These are phyloP conservation scores for Suillus sp. DNA, from an alignment of 768 basidiomycete genomes.

Conservation along the genomic window DNA sequence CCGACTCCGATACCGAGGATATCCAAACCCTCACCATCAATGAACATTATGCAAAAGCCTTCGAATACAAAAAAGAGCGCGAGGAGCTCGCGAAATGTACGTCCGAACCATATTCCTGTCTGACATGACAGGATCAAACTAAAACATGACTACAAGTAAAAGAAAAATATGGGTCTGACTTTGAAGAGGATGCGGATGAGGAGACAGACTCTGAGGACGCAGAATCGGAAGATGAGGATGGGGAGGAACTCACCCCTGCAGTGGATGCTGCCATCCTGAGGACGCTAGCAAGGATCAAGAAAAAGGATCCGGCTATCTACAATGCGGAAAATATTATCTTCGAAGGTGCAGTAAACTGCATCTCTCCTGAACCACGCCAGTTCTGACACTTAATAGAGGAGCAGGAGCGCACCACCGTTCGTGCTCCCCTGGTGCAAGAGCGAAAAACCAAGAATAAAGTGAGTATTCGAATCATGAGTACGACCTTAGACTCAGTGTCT, in stretches of 20 bases:
- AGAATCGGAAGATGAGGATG: constrained; percentile 91
- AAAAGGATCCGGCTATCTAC: constrained; percentile 86
- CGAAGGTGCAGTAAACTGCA: constrained; percentile 56
- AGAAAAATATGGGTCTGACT: constrained; percentile 84
- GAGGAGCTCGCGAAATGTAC: constrained; percentile 80
- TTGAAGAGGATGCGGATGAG: constrained; percentile 49
- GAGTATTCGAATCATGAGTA: constrained; percentile 11
- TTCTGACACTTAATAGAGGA: constrained; percentile 56
- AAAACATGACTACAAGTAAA: constrained; percentile 53
- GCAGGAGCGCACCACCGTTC: constrained; percentile 43
- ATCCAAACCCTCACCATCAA: constrained; percentile 64
- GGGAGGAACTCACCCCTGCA: constrained; percentile 90
- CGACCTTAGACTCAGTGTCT: constrained; percentile 9
- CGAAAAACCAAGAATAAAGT: constrained; percentile 55
- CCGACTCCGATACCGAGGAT: constrained; percentile 48
- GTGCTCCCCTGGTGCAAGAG: constrained; percentile 23
- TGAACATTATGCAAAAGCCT: constrained; percentile 79
- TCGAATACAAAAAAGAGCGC: constrained; percentile 78
- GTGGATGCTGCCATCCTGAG: constrained; percentile 93
- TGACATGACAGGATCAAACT: neutral
- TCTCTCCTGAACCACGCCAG: constrained; percentile 2
- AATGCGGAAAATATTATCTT: constrained; percentile 69
- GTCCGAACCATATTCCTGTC: constrained; percentile 27
- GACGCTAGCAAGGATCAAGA: constrained; percentile 82
- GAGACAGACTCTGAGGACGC: constrained; percentile 70